Percentiles rank a stretch among this genome's conserved stretches.
phyloP scores from a whole-genome alignment of 2,329 filamentous ascomycete species.

The Colletotrichum camelliae region DNA sequence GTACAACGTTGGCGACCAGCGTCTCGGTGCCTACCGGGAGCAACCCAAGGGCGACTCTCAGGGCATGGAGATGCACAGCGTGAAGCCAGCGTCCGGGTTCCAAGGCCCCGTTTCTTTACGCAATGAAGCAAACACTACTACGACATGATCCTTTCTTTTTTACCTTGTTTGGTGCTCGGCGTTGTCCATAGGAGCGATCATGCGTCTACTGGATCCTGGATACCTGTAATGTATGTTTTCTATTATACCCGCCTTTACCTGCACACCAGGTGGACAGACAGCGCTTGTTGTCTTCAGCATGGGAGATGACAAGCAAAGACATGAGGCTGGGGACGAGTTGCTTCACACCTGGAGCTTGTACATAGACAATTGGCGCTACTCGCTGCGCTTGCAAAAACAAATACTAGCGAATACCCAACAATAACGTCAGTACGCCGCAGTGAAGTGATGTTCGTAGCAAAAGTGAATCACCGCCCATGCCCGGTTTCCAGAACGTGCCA shows the following conservation, averaged over 20 bases:
- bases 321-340: neutral
- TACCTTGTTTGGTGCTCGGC: neutral
- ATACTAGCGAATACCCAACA: neutral
- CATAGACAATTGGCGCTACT: neutral
- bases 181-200: conserved; percentile 16
- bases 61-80: conserved; percentile 76
- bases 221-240: conserved; percentile 25
- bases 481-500: neutral
- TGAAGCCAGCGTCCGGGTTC: conserved; percentile 54
- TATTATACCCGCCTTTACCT: conserved; percentile 19
- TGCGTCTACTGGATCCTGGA: conserved; percentile 14
- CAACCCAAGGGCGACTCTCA: conserved; percentile 52
- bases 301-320: neutral
- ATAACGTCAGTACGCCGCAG: neutral
- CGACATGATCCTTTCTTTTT: conserved; percentile 7
- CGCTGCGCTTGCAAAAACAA: conserved; percentile 2
- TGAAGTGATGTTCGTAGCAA: neutral
- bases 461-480: neutral
- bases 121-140: conserved; percentile 28
- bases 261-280: neutral
- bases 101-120: conserved; percentile 58
- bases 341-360: conserved; percentile 4
- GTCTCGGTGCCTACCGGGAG: conserved; percentile 64
- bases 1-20: conserved; percentile 83
- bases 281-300: neutral